Base-by-base conservation (phyloP, 176 grass and related monocot species). In the Zoysia pacifica region DNA sequence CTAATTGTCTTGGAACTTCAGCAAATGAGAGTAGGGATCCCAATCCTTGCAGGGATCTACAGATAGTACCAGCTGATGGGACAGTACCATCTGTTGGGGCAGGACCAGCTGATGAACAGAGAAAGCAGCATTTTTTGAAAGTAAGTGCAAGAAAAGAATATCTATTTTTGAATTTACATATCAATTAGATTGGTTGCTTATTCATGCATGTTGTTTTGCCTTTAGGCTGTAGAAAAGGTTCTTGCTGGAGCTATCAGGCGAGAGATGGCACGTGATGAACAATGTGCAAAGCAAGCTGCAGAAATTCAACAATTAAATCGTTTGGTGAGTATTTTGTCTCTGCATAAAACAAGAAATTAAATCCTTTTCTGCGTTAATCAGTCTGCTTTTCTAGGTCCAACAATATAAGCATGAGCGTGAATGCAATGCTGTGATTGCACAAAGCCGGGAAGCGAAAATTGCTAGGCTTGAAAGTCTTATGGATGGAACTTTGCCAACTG, bases 321-420 rank as follows among this genome's bases (percentile, higher is more conserved):
- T 87, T 85, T 95, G 90, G 96, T 99, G 36, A 35, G 85, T 83
- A 43, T 65, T 67, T 69, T 71, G 50, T 48, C 78, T 59, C 16
- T 51, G 13, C 9, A 70, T 42, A 65, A 72, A 62, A 79, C 35
- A 76, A 55, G 60, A 74, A 56, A 55, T 6, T 64, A 39, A 70
- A 47, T 67, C 38, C 53, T 75, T 36, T 43, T 36, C 48, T 76
- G 2, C 42, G 41, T 18, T 84, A 78, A 58, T 67, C 72, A 62
- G 77, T 81, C 56, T 74, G 41, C 67, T 56, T 90, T 76, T 86
- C 72, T 72, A 99, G 96, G 84, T 94, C 45, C 92, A 91, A 87
- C 96, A 99, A 80, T 99, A 99, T 67, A 99, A 93, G 62, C 92
- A 94, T 76, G 96, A 99, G 69, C 90, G 96, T 11, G 90, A 99